Evolutionary conservation across 164 flowering plant species (phyloP).

Genomic region (Chloranthus sessilifolius): DNA sequence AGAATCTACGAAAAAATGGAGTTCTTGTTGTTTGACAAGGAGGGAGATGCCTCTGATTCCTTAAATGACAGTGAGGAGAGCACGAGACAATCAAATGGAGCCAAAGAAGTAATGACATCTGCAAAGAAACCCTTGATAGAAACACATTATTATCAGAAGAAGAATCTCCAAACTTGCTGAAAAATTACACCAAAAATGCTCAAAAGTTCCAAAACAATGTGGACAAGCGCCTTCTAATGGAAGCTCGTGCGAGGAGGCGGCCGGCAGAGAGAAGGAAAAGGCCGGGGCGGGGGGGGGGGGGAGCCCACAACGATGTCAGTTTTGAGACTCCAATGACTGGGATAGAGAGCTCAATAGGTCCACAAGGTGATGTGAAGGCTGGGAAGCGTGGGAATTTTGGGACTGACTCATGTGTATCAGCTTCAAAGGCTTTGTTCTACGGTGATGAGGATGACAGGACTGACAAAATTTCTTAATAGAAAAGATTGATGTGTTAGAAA

Average conservation of each 20-base stretch:
- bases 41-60: conserved; percentile 29
- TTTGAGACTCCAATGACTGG: conserved; percentile 74
- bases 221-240: conserved; percentile 22
- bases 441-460: conserved; percentile 11
- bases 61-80: conserved; percentile 63
- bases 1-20: conserved; percentile 74
- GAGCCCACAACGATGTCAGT: conserved; percentile 44
- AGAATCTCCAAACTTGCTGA: conserved; percentile 21
- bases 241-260: conserved; percentile 52
- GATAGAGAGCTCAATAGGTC: conserved; percentile 21
- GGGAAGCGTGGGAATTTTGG: conserved; percentile 15
- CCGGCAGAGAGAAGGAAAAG: conserved; percentile 34
- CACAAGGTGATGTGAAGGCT: no score
- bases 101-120: conserved; percentile 26
- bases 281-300: no score
- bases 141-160: conserved; percentile 27
- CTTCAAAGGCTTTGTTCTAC: conserved; percentile 74
- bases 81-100: conserved; percentile 42
- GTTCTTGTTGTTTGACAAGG: conserved; percentile 49
- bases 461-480: conserved; percentile 6
- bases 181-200: conserved; percentile 1
- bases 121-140: conserved; percentile 11
- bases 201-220: not conserved
- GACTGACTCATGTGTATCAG: conserved; percentile 30
- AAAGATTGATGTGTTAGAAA: no score